Evolutionary conservation across 257 asterid genomes (phyloP), one percentile per base, ranked within the genome.

Genomic region (Fraxinus cuspidata): DNA sequence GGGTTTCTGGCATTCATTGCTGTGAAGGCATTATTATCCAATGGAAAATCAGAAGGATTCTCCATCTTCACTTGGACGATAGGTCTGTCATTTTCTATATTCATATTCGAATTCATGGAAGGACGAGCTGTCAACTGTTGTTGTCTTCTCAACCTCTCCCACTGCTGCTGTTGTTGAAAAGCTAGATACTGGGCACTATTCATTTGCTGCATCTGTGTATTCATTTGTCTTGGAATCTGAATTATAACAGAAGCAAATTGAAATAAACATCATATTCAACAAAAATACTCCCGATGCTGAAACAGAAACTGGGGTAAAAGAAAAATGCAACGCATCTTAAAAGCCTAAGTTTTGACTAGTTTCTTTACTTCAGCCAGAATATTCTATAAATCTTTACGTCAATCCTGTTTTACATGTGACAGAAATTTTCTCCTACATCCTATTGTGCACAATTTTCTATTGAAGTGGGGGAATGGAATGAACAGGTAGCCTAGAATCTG

Each of bases 51-150:
- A 56, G 94, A 84, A 70, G 91, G 88, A 84, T 83, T 87, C 83
- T 96, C 98, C 86, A 89, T 86, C 89, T 96, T 96, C 72, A 96
- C 99, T 89, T 96, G 94, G 80, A 89, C 96, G 73, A 90, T 73
- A 71, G 96, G 97, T 72, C 96, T 86, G 70, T 91, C 97, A 83
- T 90, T 94, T 79, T 95, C 98, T 72, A 85, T 78, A 84, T 86
- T 87, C 87, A 81, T 76, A 66, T 84, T 79, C 80, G 75, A 56
- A 65, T 78, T 82, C 94, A 91, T 83, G 86, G 78, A 82, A 53
- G 98, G 97, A 79, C 89, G 96, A 83, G 95, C 85, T 40, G 96
- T 77, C 38, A 92, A 11, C 83, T 81, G 92, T 34, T 91, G 98
- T 73, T 93, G 85, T 74, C 93, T 88, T 80, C 90, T 92, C 91